Conservation (phyloP, 306 rosid species). For the Medicago arabica region DNA sequence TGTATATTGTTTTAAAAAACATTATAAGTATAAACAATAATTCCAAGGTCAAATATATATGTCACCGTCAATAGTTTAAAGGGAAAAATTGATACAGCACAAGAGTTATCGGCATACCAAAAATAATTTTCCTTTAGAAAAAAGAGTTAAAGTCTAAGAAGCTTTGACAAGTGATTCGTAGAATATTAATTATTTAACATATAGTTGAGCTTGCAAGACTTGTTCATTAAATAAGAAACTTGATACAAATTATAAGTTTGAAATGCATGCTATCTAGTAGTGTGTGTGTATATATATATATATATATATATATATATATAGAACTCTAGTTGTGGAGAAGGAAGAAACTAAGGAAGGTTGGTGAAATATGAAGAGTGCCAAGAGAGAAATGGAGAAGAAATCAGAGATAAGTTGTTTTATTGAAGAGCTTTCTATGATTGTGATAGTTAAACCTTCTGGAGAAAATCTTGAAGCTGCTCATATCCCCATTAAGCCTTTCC, state of each 20-base stretch:
- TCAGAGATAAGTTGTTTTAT: conserved; percentile 68
- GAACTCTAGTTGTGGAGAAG: not conserved
- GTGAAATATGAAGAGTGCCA: conserved; percentile 50
- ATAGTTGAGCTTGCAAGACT: conserved; percentile 32
- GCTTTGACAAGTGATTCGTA: conserved; percentile 5
- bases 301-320: not conserved
- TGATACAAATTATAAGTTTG: not conserved
- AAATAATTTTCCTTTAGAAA: not conserved
- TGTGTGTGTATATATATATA: not conserved
- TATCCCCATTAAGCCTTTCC: conserved; percentile 78
- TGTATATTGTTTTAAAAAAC: not conserved
- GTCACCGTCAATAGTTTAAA: conserved; percentile 42
- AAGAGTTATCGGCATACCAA: conserved; percentile 13
- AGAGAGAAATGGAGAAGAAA: conserved; percentile 57
- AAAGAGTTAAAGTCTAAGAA: conserved; percentile 9
- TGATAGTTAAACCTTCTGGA: conserved; percentile 42
- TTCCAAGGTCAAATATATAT: conserved; percentile 48
- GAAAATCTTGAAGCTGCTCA: conserved; percentile 43
- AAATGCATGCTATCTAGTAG: conserved; percentile 24
- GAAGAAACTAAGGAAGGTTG: not conserved
- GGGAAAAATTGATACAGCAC: not conserved
- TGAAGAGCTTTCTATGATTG: conserved; percentile 63
- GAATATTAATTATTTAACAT: conserved; percentile 1
- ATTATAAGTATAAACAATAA: conserved; percentile 33
- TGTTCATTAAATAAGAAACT: conserved; percentile 25